phyloP scores from a whole-genome alignment of 2,329 filamentous ascomycete species.

The Aspergillus viridinutans region DNA sequence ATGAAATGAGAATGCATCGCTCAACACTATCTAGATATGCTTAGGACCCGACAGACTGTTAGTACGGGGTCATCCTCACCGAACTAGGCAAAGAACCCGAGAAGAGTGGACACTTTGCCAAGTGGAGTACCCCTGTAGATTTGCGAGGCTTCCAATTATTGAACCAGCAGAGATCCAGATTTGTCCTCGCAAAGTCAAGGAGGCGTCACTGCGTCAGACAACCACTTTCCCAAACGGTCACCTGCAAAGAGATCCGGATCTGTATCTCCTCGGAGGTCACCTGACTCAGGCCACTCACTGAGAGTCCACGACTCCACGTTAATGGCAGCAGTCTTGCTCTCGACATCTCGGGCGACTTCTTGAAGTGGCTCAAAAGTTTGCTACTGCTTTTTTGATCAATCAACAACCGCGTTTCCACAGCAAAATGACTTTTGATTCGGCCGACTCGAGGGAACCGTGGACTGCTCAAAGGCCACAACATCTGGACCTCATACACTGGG shows the following conservation, averaged over 20 bases:
- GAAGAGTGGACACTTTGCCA: neutral
- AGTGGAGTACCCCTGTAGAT: no score
- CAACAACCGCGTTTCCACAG: neutral
- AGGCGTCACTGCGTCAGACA: no score
- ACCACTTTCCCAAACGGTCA: no score
- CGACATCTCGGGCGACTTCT: neutral
- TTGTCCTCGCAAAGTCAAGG: neutral
- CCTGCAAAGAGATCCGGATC: neutral
- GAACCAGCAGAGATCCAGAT: no score
- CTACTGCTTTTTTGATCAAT: neutral
- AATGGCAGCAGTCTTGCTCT: neutral
- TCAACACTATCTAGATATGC: no score
- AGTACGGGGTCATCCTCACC: no score
- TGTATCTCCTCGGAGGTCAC: neutral
- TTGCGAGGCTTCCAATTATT: neutral
- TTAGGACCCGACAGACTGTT: no score
- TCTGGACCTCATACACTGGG: neutral
- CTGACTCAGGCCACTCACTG: neutral
- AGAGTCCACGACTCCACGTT: neutral
- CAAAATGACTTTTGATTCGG: neutral
- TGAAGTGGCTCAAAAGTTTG: neutral
- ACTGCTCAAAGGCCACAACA: neutral
- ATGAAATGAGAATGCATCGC: no score
- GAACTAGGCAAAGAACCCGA: neutral
- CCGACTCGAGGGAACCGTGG: neutral